These are phyloP conservation scores for Xylariales sp. DNA, from an alignment of 2,329 filamentous ascomycete genomes.

Conservation along the genomic window DNA sequence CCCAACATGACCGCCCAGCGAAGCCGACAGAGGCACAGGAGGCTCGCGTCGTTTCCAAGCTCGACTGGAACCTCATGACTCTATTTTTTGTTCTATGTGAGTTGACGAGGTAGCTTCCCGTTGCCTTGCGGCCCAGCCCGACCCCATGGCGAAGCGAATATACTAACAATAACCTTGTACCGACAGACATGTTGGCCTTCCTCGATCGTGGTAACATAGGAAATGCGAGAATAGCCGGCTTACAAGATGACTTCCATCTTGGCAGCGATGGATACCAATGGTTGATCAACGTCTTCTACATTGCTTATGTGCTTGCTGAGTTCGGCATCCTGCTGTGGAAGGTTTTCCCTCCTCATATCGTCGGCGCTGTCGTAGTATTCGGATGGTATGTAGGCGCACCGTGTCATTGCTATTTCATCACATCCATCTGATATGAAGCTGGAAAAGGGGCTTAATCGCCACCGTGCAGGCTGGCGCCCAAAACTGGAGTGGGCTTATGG, in stretches of 20 bases:
- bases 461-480: constrained; percentile 76
- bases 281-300: constrained; percentile 71
- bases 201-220: constrained; percentile 48
- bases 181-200: constrained; percentile 43
- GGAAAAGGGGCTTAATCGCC: constrained; percentile 81
- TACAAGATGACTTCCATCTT: constrained; percentile 68
- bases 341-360: constrained; percentile 69
- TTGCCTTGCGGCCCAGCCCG: neutral
- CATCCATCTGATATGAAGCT: constrained; percentile 62
- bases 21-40: constrained; percentile 32
- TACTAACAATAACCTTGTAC: constrained; percentile 16
- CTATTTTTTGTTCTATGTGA: constrained; percentile 45
- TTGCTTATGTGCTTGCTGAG: constrained; percentile 71
- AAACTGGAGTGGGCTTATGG: constrained; percentile 70
- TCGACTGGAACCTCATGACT: constrained; percentile 44
- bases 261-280: constrained; percentile 66
- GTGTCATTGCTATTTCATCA: neutral
- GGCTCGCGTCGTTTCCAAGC: constrained; percentile 42
- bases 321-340: constrained; percentile 73
- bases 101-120: constrained; percentile 23
- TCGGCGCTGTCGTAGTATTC: constrained; percentile 54
- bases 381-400: constrained; percentile 39
- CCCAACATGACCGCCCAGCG: constrained; percentile 1
- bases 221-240: constrained; percentile 70
- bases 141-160: neutral